These are phyloP conservation scores for Apiotrichum gracile DNA, from an alignment of 1,284 basidiomycete species.

Conservation along the genomic window DNA sequence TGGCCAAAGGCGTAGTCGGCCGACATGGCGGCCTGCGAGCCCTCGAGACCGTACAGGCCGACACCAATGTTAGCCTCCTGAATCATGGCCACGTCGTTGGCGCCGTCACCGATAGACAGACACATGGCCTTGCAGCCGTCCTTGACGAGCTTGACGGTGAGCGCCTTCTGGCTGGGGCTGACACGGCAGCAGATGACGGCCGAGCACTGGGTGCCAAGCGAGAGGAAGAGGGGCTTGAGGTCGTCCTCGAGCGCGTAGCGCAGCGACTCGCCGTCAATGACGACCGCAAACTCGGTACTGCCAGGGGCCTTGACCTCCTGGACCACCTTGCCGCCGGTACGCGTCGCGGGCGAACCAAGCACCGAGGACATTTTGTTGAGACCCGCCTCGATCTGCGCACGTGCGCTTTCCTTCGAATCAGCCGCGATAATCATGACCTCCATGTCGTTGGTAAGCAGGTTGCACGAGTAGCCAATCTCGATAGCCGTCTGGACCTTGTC, in stretches of 20 bases:
- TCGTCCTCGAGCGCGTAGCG: conserved; percentile 70
- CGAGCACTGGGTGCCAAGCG: conserved; percentile 89
- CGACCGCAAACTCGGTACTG: conserved; percentile 69
- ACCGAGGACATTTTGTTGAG: conserved; percentile 89
- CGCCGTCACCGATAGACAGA: conserved; percentile 88
- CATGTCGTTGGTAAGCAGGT: conserved; percentile 77
- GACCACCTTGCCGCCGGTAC: not conserved
- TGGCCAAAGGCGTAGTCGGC: conserved; percentile 98
- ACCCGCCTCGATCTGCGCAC: conserved; percentile 83
- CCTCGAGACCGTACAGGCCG: conserved; percentile 88
- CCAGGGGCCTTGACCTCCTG: conserved; percentile 2
- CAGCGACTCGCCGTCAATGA: conserved; percentile 93
- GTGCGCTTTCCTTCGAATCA: conserved; percentile 66
- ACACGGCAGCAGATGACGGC: conserved; percentile 97
- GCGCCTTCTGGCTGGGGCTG: conserved; percentile 90
- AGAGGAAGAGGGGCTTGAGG: conserved; percentile 80
- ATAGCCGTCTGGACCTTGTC: conserved; percentile 98
- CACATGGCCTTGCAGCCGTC: conserved; percentile 95
- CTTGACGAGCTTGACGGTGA: conserved; percentile 84
- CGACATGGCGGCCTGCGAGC: conserved; percentile 97
- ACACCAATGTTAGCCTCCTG: conserved; percentile 97
- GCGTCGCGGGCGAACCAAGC: conserved; percentile 47
- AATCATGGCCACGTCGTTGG: conserved; percentile 55
- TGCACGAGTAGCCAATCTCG: conserved; percentile 91
- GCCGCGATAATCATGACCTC: conserved; percentile 95